Conservation (phyloP, 352 stramenopile species). For the Globisporangium iwayamae region DNA sequence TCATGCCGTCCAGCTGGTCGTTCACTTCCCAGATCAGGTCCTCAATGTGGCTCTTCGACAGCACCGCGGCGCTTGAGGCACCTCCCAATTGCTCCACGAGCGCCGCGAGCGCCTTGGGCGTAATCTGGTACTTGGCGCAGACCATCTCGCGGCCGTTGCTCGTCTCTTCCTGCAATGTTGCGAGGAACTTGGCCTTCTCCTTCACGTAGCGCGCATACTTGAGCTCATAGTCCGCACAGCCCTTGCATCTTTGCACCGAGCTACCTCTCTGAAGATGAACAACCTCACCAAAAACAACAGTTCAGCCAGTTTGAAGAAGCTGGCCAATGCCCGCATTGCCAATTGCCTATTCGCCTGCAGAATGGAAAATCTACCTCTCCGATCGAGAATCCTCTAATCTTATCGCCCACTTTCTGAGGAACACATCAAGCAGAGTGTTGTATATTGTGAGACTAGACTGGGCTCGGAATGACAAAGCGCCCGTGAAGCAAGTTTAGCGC, state of each 20-base stretch:
- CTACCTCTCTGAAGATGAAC: not conserved
- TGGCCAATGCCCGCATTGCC: not conserved
- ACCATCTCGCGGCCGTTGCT: conserved; percentile 55
- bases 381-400: conserved; percentile 12
- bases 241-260: conserved; percentile 19
- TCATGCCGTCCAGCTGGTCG: conserved; percentile 63
- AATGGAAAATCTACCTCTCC: conserved; percentile 4
- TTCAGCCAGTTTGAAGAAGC: not conserved
- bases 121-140: conserved; percentile 47
- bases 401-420: conserved; percentile 43
- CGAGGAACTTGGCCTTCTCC: conserved; percentile 41
- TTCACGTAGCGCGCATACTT: conserved; percentile 38
- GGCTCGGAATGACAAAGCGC: not conserved
- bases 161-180: conserved; percentile 54
- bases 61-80: conserved; percentile 21
- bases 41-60: conserved; percentile 47
- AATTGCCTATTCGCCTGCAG: not conserved
- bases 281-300: not conserved
- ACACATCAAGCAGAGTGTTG: not conserved
- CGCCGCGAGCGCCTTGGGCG: conserved; percentile 34
- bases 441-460: not conserved
- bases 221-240: conserved; percentile 27
- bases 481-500: too few species aligned
- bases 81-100: conserved; percentile 64
- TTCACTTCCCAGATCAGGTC: conserved; percentile 83